These are phyloP conservation scores for Dendryphion nanum DNA, from an alignment of 2,329 filamentous ascomycete genomes.

Conservation along the genomic window DNA sequence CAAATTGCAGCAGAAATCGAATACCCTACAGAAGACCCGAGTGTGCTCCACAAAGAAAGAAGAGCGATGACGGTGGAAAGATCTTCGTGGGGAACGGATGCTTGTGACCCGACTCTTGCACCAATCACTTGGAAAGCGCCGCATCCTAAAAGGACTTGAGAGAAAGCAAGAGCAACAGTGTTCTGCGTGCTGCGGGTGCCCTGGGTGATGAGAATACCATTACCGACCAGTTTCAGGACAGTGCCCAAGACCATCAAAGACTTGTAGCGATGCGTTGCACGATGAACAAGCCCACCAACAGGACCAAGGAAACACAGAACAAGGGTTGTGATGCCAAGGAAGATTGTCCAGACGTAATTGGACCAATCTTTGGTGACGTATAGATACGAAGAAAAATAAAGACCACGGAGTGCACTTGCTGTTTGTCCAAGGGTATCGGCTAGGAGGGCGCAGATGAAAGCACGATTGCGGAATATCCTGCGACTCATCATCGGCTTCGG, in stretches of 20 bases:
- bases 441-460: background rate
- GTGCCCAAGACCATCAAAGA: conserved; percentile 41
- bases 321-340: conserved; percentile 40
- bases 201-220: conserved; percentile 34
- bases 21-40: conserved; percentile 41
- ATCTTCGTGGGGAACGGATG: conserved; percentile 46
- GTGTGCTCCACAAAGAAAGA: conserved; percentile 41
- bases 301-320: conserved; percentile 40
- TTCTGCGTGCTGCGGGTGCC: conserved; percentile 32
- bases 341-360: conserved; percentile 44
- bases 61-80: conserved; percentile 41
- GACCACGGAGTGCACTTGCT: conserved; percentile 12
- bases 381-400: conserved; percentile 32
- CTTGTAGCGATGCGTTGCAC: conserved; percentile 44
- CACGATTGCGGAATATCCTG: background rate
- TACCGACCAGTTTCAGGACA: conserved; percentile 36
- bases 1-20: conserved; percentile 40
- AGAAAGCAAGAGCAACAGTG: conserved; percentile 31
- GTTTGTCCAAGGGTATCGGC: conserved; percentile 8
- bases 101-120: conserved; percentile 41
- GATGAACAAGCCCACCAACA: conserved; percentile 31
- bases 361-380: conserved; percentile 45
- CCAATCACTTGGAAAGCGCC: conserved; percentile 43
- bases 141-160: conserved; percentile 40
- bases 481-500: background rate